A percentile compares a stretch with the other conserved stretches of the same genome.
phyloP scores from a whole-genome alignment of 495 filamentous ascomycete species.

The Xylaria venustula region DNA sequence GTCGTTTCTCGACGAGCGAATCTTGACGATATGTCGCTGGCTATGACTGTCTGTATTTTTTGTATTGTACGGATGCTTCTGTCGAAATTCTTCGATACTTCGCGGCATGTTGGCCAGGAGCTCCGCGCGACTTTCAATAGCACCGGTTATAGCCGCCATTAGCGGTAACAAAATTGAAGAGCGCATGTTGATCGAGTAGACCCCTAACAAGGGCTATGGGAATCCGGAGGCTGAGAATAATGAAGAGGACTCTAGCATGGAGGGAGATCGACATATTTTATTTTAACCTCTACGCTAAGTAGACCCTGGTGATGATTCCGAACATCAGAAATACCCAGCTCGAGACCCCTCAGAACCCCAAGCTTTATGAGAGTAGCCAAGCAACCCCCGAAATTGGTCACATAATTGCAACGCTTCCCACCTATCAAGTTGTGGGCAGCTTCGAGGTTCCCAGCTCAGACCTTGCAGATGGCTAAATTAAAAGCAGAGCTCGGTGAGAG shows the following conservation, averaged over 20 bases:
- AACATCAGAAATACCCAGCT: background rate
- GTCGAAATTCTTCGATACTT: constrained; percentile 28
- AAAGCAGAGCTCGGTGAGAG: background rate
- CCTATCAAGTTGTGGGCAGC: background rate
- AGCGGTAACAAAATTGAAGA: constrained; percentile 18
- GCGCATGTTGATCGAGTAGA: constrained; percentile 7
- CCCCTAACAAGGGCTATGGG: background rate
- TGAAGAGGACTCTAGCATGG: no score
- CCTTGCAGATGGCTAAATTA: background rate
- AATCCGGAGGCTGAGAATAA: background rate
- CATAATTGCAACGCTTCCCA: constrained; percentile 1
- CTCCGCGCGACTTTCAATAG: constrained; percentile 12
- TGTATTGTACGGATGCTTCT: constrained; percentile 26
- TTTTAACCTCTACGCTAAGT: background rate
- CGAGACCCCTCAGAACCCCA: background rate
- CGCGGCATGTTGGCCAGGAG: constrained; percentile 28
- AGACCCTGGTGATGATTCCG: background rate
- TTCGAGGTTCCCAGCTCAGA: background rate
- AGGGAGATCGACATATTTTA: no score
- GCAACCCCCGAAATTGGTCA: background rate
- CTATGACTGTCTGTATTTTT: constrained; percentile 10
- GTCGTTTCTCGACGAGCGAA: constrained; percentile 51
- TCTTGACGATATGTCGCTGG: constrained; percentile 43
- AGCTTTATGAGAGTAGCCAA: background rate
- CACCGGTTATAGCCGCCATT: constrained; percentile 8